These are phyloP conservation scores for Hypoxylon lienhwacheense DNA, from an alignment of 495 filamentous ascomycete genomes.

Conservation along the genomic window DNA sequence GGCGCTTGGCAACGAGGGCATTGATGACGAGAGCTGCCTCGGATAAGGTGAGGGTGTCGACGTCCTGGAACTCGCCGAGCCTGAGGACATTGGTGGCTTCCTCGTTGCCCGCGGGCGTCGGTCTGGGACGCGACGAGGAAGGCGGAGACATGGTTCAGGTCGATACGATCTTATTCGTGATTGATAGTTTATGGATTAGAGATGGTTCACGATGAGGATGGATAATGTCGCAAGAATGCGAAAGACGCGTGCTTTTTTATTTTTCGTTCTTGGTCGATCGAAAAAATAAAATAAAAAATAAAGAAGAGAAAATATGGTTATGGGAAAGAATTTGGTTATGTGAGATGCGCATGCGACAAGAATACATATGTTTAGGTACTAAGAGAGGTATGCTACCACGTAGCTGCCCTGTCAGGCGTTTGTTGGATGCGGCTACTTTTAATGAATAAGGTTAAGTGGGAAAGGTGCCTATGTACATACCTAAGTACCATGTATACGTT, in stretches of 20 bases:
- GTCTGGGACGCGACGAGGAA: conserved; percentile 71
- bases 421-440: conserved; percentile 3
- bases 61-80: conserved; percentile 89
- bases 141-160: conserved; percentile 34
- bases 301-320: too few species aligned
- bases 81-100: conserved; percentile 79
- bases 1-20: conserved; percentile 76
- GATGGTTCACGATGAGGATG: too few species aligned
- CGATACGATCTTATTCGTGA: background rate
- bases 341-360: conserved; percentile 25
- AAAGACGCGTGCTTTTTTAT: too few species aligned
- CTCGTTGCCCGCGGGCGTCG: conserved; percentile 76
- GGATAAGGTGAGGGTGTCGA: conserved; percentile 82
- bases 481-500: background rate
- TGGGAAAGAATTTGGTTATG: too few species aligned
- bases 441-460: conserved; percentile 9
- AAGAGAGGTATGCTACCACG: background rate
- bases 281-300: too few species aligned
- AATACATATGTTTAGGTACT: too few species aligned
- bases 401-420: background rate
- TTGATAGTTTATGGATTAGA: too few species aligned
- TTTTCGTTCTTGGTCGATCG: too few species aligned
- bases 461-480: too few species aligned
- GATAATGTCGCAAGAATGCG: background rate
- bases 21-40: conserved; percentile 91